phyloP scores from a whole-genome alignment of 1,139 yeast genomes.

The Saccharomyces hybrid region DNA sequence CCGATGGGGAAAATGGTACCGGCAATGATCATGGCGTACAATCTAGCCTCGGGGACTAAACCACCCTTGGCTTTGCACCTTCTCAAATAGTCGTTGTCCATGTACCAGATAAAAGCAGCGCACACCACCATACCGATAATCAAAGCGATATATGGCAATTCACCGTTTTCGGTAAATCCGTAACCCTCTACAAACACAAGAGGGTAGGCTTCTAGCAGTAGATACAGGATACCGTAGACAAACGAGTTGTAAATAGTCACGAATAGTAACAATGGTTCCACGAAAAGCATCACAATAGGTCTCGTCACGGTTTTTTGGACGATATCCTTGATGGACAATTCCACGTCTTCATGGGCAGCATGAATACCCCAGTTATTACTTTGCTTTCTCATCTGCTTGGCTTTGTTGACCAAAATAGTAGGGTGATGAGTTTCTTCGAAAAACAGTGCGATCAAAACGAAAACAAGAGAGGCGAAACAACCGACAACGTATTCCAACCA shows the following conservation, averaged over 20 bases:
- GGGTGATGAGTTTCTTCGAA: conserved; percentile 61
- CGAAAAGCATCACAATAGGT: conserved; percentile 59
- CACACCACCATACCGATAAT: conserved; percentile 55
- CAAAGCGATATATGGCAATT: conserved; percentile 55
- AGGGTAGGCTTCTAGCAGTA: conserved; percentile 74
- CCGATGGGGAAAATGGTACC: conserved; percentile 66
- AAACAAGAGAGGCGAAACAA: conserved; percentile 44
- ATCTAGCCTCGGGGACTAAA: conserved; percentile 68
- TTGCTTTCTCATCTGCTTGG: conserved; percentile 48
- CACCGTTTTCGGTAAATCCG: conserved; percentile 38
- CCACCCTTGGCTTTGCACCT: conserved; percentile 44
- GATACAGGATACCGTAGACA: conserved; percentile 73
- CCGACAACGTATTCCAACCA: conserved; percentile 66
- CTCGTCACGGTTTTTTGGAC: conserved; percentile 60
- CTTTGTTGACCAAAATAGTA: conserved; percentile 51
- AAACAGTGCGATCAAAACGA: conserved; percentile 36
- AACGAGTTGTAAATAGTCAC: conserved; percentile 72
- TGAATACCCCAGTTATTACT: conserved; percentile 71
- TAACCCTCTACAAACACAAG: conserved; percentile 59
- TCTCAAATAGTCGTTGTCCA: conserved; percentile 34
- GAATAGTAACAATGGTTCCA: conserved; percentile 66
- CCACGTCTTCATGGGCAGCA: conserved; percentile 74
- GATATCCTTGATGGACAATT: conserved; percentile 54
- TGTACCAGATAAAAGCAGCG: conserved; percentile 39
- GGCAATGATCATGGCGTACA: conserved; percentile 66